A percentile compares a stretch with the other conserved stretches of the same genome.
phyloP scores from a whole-genome alignment of 345 rosid species.

The Luvunga scandens region DNA sequence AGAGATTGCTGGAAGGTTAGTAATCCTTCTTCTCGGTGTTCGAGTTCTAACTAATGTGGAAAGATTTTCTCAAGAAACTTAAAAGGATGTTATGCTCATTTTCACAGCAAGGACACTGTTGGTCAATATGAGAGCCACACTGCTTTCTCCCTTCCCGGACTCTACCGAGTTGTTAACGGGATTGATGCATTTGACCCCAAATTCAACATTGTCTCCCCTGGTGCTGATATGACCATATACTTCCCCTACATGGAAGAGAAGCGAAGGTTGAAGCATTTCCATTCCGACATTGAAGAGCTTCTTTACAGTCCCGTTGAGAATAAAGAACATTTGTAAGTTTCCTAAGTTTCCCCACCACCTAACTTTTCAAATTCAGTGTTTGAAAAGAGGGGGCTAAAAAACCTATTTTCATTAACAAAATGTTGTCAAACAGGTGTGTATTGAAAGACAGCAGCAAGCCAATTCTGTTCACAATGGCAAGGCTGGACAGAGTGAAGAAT shows the following conservation, averaged over 20 bases:
- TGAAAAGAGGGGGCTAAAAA: too few species aligned
- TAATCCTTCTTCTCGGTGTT: background rate
- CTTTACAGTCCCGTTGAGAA: slow-evolving; percentile 87
- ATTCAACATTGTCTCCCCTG: slow-evolving; percentile 83
- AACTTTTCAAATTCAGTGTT: too few species aligned
- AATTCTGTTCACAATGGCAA: slow-evolving; percentile 86
- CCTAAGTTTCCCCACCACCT: too few species aligned
- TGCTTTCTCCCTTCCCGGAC: slow-evolving; percentile 85
- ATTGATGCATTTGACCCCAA: slow-evolving; percentile 93
- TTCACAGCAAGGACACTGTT: slow-evolving; percentile 68
- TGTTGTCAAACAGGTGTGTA: slow-evolving; percentile 51
- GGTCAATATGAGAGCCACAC: slow-evolving; percentile 96
- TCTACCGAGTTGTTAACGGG: slow-evolving; percentile 90
- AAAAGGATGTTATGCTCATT: too few species aligned
- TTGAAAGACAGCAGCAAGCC: slow-evolving; percentile 86
- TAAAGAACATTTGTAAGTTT: slow-evolving; percentile 71
- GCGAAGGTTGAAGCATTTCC: slow-evolving; percentile 66
- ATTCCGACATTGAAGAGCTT: slow-evolving; percentile 76
- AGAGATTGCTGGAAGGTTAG: background rate
- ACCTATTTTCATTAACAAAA: too few species aligned
- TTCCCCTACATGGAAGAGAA: slow-evolving; percentile 71
- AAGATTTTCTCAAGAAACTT: too few species aligned
- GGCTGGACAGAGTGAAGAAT: slow-evolving; percentile 93
- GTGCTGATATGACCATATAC: slow-evolving; percentile 73
- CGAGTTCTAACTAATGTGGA: too few species aligned